These are phyloP conservation scores for Aspergillus steynii DNA, from an alignment of 495 filamentous ascomycete genomes.

Conservation along the genomic window DNA sequence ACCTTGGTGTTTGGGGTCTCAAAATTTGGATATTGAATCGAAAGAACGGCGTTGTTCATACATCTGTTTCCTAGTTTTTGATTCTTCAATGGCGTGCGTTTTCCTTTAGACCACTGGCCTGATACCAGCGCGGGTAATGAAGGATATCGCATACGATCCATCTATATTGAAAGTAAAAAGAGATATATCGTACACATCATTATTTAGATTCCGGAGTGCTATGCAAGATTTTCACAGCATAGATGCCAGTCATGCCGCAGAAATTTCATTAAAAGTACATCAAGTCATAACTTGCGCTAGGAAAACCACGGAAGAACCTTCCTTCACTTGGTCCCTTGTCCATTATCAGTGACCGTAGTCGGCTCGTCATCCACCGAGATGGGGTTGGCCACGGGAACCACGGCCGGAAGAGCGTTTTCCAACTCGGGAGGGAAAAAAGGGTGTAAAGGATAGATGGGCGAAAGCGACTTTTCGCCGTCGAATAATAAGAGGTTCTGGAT, in stretches of 20 bases:
- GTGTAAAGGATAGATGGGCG: slow-evolving; percentile 79
- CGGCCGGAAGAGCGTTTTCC: slow-evolving; percentile 26
- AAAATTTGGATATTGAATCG: background rate
- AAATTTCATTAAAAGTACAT: background rate
- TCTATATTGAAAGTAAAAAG: too few relatives aligned
- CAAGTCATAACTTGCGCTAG: background rate
- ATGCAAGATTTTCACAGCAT: background rate
- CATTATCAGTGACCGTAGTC: background rate
- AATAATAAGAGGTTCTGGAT: slow-evolving; percentile 94
- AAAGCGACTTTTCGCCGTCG: slow-evolving; percentile 77
- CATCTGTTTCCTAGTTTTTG: background rate
- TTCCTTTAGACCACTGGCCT: background rate
- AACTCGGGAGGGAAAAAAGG: slow-evolving; percentile 56
- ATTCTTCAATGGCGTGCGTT: background rate
- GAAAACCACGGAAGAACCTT: background rate
- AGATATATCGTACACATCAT: slow-evolving; percentile 25
- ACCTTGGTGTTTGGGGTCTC: background rate
- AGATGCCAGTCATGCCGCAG: background rate
- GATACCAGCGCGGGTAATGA: background rate
- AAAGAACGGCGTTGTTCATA: background rate
- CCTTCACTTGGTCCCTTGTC: background rate
- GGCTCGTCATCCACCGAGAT: slow-evolving; percentile 27
- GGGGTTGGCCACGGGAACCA: slow-evolving; percentile 33
- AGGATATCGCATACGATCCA: background rate
- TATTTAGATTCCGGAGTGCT: background rate